Evolutionary conservation across 2,329 filamentous ascomycete genomes (phyloP).

Genomic region (Fusarium austroafricanum): DNA sequence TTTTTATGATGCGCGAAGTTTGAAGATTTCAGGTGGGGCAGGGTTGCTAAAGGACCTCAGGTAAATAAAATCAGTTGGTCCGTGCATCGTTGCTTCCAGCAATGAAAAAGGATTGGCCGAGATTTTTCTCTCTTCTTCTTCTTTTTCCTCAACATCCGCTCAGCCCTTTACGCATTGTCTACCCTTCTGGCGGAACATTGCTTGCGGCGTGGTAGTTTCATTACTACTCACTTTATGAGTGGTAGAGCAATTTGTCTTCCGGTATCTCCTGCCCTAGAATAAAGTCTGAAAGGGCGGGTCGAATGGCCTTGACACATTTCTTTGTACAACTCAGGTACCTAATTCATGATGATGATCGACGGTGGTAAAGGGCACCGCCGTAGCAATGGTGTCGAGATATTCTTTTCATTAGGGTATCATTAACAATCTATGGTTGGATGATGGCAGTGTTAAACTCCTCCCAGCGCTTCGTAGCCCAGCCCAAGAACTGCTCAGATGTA

Average conservation of each 20-base stretch:
- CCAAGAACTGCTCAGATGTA: constrained; percentile 71
- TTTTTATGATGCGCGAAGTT: constrained; percentile 30
- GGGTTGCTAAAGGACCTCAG: constrained; percentile 10
- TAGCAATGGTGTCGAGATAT: constrained; percentile 6
- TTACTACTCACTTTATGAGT: constrained; percentile 62
- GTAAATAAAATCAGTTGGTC: constrained; percentile 34
- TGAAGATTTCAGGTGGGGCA: constrained; percentile 43
- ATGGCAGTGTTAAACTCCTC: constrained; percentile 52
- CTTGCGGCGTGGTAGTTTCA: constrained; percentile 62
- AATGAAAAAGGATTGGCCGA: constrained; percentile 24
- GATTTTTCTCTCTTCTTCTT: constrained; percentile 48
- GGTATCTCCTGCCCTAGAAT: constrained; percentile 92
- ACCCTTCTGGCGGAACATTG: constrained; percentile 45
- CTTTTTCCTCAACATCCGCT: constrained; percentile 45
- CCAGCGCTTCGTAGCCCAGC: constrained; percentile 52
- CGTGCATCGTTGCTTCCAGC: constrained; percentile 27
- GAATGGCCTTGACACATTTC: constrained; percentile 79
- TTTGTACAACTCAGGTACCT: constrained; percentile 4
- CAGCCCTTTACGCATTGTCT: constrained; percentile 48
- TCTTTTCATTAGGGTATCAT: constrained; percentile 44
- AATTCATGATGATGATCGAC: not conserved
- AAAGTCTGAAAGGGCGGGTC: constrained; percentile 82
- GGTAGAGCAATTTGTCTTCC: constrained; percentile 75
- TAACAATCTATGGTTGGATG: constrained; percentile 42
- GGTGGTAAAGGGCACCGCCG: not conserved